Percentiles rank a stretch among this genome's conserved stretches.
phyloP scores from a whole-genome alignment of 768 basidiomycete species.

The Trametes meyenii region DNA sequence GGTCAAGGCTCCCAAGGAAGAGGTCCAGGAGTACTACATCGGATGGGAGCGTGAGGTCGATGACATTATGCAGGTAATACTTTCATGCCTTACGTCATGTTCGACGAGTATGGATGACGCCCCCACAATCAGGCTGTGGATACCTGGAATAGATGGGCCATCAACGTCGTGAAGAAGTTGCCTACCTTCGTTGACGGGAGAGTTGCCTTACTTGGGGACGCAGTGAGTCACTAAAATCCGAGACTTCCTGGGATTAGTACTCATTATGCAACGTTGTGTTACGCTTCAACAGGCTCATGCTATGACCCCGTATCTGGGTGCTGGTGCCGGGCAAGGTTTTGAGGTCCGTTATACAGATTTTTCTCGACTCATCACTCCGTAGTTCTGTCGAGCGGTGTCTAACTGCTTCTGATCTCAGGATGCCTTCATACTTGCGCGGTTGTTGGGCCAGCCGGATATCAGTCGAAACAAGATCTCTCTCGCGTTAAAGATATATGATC shows the following conservation, averaged over 20 bases:
- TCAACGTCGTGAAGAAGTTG: slow-evolving; percentile 26
- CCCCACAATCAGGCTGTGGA: not conserved
- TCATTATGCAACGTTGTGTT: not conserved
- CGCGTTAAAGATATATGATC: slow-evolving; percentile 38
- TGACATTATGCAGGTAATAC: slow-evolving; percentile 26
- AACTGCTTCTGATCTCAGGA: slow-evolving; percentile 31
- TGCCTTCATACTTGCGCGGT: slow-evolving; percentile 34
- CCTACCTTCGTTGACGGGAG: slow-evolving; percentile 29
- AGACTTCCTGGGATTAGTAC: slow-evolving; percentile 16
- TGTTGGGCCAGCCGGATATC: slow-evolving; percentile 32
- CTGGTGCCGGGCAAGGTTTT: slow-evolving; percentile 15
- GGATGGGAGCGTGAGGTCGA: slow-evolving; percentile 30
- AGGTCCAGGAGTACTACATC: slow-evolving; percentile 19
- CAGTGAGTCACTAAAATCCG: slow-evolving; percentile 33
- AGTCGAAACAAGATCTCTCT: slow-evolving; percentile 28
- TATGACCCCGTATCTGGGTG: slow-evolving; percentile 14
- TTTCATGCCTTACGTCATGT: not conserved
- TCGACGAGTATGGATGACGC: not conserved
- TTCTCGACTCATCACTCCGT: not conserved
- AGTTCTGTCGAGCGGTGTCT: too few relatives aligned
- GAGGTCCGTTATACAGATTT: slow-evolving; percentile 3
- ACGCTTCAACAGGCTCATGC: slow-evolving; percentile 14
- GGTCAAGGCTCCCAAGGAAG: slow-evolving; percentile 16
- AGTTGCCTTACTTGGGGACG: slow-evolving; percentile 34
- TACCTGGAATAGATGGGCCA: slow-evolving; percentile 24